A percentile compares a stretch with the other conserved stretches of the same genome.
Conservation (phyloP, 163 green algal genomes). For the Picocystis sp. region DNA sequence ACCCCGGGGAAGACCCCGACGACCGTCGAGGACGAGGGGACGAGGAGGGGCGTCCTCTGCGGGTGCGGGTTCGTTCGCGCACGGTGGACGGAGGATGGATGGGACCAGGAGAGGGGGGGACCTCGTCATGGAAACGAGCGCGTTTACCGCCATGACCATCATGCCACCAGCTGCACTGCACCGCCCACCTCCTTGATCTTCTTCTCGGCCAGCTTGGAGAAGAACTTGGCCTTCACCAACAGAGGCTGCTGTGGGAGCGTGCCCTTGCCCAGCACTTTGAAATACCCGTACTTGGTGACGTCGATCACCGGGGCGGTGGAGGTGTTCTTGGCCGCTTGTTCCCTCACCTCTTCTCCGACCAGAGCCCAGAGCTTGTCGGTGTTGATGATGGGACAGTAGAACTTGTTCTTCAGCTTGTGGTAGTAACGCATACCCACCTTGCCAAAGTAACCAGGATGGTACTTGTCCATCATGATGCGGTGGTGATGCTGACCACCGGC, state of each 20-base stretch:
- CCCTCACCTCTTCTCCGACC: conserved; percentile 59
- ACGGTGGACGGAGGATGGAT: too few species aligned
- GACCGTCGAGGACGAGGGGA: too few species aligned
- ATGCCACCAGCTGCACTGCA: conserved; percentile 49
- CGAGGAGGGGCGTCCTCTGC: too few species aligned
- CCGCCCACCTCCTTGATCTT: conserved; percentile 95
- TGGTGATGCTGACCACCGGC: conserved; percentile 97
- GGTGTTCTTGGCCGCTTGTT: conserved; percentile 55
- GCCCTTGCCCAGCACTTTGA: conserved; percentile 84
- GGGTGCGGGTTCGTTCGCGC: too few species aligned
- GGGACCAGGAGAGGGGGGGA: too few species aligned
- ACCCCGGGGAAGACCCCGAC: too few species aligned
- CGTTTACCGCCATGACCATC: too few species aligned
- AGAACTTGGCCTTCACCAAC: conserved; percentile 92
- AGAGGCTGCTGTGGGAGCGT: conserved; percentile 81
- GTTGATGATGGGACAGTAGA: conserved; percentile 90
- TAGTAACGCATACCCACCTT: conserved; percentile 96
- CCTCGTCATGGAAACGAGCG: too few species aligned
- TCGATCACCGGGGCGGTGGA: conserved; percentile 74
- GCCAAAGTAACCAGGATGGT: conserved; percentile 32
- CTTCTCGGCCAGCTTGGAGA: conserved; percentile 89
- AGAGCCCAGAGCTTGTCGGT: conserved; percentile 91
- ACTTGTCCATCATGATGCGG: conserved; percentile 95
- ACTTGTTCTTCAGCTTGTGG: conserved; percentile 86
- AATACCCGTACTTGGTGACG: conserved; percentile 79